These are phyloP conservation scores for Flaveria sonorensis DNA, from an alignment of 129 eudicot species.

Conservation along the genomic window DNA sequence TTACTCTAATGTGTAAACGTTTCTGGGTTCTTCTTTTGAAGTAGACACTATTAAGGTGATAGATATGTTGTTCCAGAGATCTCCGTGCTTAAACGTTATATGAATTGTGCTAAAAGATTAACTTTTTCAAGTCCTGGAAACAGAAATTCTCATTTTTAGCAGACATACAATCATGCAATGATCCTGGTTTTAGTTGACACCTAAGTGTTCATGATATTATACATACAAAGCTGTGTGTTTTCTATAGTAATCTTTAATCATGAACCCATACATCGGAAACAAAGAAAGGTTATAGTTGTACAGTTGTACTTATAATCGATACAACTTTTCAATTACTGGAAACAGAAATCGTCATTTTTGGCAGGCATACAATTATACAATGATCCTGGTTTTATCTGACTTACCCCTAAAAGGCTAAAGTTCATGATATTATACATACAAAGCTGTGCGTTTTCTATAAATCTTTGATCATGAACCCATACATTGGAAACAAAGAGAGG, in stretches of 20 bases:
- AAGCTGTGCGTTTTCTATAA: not conserved
- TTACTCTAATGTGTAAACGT: not conserved
- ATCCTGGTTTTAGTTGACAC: not conserved
- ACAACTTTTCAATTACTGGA: not conserved
- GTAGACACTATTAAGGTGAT: not conserved
- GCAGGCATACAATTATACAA: not conserved
- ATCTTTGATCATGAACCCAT: conserved; percentile 12
- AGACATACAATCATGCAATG: not conserved
- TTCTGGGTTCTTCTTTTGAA: not conserved
- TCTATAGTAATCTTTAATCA: not conserved
- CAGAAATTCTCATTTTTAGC: not conserved
- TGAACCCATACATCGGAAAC: conserved; percentile 13
- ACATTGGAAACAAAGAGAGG: not conserved
- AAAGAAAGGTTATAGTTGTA: not conserved
- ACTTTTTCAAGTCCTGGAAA: not conserved
- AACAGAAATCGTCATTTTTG: not conserved
- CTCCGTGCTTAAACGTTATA: not conserved
- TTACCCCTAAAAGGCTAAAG: not conserved
- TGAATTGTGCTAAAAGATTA: conserved; percentile 9
- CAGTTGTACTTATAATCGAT: not conserved
- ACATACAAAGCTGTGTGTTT: not conserved
- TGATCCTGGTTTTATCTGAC: not conserved
- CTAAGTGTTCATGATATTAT: not conserved
- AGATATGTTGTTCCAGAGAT: not conserved
- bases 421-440: not conserved